Conservation (phyloP, 208 protist species). For the Trypanosoma congolense region DNA sequence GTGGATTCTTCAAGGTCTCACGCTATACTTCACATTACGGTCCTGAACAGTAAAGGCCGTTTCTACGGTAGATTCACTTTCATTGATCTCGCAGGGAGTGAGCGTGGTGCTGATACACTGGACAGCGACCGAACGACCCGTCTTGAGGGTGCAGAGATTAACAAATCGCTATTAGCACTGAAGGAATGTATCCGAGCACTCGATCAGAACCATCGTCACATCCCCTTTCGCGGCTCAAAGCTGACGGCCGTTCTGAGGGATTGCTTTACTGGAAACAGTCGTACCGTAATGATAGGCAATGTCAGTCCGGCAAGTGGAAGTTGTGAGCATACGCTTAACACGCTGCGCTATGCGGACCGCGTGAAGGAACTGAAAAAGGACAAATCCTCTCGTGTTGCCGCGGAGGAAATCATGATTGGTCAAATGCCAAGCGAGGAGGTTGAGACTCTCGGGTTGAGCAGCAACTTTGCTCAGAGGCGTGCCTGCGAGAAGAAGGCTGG, state of each 20-base stretch:
- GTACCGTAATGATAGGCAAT: slow-evolving; percentile 96
- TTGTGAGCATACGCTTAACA: slow-evolving; percentile 98
- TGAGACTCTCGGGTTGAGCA: slow-evolving; percentile 68
- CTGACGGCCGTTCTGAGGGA: slow-evolving; percentile 96
- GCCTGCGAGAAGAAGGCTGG: slow-evolving; percentile 56
- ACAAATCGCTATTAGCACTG: slow-evolving; percentile 97
- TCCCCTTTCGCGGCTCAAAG: slow-evolving; percentile 97
- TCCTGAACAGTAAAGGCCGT: slow-evolving; percentile 49
- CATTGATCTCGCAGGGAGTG: slow-evolving; percentile 98
- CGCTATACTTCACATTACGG: slow-evolving; percentile 88
- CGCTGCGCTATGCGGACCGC: slow-evolving; percentile 96
- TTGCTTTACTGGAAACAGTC: slow-evolving; percentile 96
- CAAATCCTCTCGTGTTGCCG: slow-evolving; percentile 61
- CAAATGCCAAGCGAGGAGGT: slow-evolving; percentile 87
- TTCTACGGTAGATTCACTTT: slow-evolving; percentile 96
- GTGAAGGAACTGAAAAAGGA: slow-evolving; percentile 95
- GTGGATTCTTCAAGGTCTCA: slow-evolving; percentile 76
- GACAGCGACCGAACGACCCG: slow-evolving; percentile 93
- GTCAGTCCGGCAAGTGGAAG: slow-evolving; percentile 86
- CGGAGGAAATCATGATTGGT: slow-evolving; percentile 92
- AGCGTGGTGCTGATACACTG: slow-evolving; percentile 95
- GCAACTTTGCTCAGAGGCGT: slow-evolving; percentile 74
- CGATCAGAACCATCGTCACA: slow-evolving; percentile 92
- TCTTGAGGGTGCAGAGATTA: slow-evolving; percentile 98
- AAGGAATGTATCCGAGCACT: slow-evolving; percentile 98